These are phyloP conservation scores for Melastoma malabathricum DNA, from an alignment of 345 rosid genomes.

Conservation along the genomic window DNA sequence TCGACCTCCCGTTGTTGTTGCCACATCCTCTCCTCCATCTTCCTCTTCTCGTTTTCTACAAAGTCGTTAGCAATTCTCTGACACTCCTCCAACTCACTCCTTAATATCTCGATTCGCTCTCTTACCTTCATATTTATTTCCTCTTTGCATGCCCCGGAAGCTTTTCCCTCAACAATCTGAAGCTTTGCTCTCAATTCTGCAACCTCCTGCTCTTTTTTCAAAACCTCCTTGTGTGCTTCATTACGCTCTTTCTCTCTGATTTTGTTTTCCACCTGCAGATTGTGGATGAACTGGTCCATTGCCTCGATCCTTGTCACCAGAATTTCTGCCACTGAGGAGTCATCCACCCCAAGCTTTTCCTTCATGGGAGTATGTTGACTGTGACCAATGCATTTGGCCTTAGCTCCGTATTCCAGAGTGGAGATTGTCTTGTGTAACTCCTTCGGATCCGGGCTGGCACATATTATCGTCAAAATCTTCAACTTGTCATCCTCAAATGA, in stretches of 20 bases:
- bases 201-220: conserved; percentile 76
- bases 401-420: conserved; percentile 94
- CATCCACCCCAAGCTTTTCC: conserved; percentile 54
- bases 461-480: conserved; percentile 83
- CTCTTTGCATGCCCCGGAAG: conserved; percentile 41
- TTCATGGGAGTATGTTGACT: conserved; percentile 65
- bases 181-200: conserved; percentile 42
- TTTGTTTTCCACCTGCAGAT: conserved; percentile 82
- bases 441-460: conserved; percentile 95
- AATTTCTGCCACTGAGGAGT: conserved; percentile 37
- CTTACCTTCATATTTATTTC: conserved; percentile 66
- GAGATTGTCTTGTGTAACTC: conserved; percentile 93
- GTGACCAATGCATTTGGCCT: conserved; percentile 89
- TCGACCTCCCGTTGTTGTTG: conserved; percentile 89
- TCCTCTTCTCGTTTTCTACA: conserved; percentile 76
- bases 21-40: conserved; percentile 83
- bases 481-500: conserved; percentile 95
- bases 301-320: conserved; percentile 74
- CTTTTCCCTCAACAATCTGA: conserved; percentile 35
- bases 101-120: conserved; percentile 39
- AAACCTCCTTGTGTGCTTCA: conserved; percentile 57
- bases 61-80: conserved; percentile 74
- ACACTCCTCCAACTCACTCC: conserved; percentile 53
- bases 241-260: conserved; percentile 64
- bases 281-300: conserved; percentile 75